Evolutionary conservation across 805 yeast species (phyloP).

Genomic region (Candida yuanshanica): DNA sequence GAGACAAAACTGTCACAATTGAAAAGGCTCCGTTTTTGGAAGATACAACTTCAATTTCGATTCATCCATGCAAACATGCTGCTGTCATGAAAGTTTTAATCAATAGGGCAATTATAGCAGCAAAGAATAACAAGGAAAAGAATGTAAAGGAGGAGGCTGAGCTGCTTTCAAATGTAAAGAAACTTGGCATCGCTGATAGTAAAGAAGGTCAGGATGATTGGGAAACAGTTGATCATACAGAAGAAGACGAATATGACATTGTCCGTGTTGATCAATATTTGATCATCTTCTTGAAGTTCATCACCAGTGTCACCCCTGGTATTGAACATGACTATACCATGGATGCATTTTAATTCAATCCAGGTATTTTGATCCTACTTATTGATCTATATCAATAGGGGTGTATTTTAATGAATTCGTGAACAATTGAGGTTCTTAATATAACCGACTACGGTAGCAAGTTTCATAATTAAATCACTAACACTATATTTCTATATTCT

Average conservation of each 20-base stretch:
- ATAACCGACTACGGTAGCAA: background rate
- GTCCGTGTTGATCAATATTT: slow-evolving; percentile 89
- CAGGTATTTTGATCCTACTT: too few species aligned
- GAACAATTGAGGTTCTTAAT: too few species aligned
- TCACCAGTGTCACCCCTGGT: slow-evolving; percentile 96
- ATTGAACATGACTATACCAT: slow-evolving; percentile 98
- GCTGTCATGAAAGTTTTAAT: slow-evolving; percentile 87
- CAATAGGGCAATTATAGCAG: slow-evolving; percentile 59
- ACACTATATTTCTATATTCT: slow-evolving; percentile 1
- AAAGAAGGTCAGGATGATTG: slow-evolving; percentile 41
- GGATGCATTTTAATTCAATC: slow-evolving; percentile 65
- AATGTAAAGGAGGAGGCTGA: slow-evolving; percentile 19
- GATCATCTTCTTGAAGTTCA: slow-evolving; percentile 84
- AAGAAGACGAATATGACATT: slow-evolving; percentile 33
- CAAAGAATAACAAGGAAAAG: slow-evolving; percentile 26
- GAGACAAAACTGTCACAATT: slow-evolving; percentile 94
- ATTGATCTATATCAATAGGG: background rate
- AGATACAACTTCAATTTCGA: slow-evolving; percentile 71
- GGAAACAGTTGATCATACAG: slow-evolving; percentile 44
- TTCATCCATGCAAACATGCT: slow-evolving; percentile 95
- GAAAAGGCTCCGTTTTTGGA: slow-evolving; percentile 84
- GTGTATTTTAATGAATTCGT: background rate
- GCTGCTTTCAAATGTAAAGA: slow-evolving; percentile 38
- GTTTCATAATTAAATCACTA: background rate
- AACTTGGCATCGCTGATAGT: slow-evolving; percentile 39